phyloP scores from a whole-genome alignment of 2,329 filamentous ascomycete genomes.

The Fusarium sp. region DNA sequence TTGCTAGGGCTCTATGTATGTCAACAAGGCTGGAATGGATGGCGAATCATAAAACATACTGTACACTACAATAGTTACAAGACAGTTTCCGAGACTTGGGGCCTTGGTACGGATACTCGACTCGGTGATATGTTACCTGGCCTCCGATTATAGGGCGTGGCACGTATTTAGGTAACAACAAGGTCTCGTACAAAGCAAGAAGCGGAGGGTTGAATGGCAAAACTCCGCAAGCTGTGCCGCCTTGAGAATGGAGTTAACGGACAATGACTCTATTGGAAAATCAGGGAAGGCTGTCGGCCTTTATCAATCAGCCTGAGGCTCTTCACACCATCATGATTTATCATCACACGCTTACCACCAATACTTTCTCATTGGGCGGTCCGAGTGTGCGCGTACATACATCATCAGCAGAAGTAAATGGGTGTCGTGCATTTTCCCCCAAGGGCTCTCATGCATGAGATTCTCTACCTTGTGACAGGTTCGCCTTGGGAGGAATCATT shows the following conservation, averaged over 20 bases:
- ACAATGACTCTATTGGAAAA: background rate
- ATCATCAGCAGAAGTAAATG: slow-evolving; percentile 29
- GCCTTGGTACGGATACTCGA: background rate
- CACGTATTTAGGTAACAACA: slow-evolving; percentile 14
- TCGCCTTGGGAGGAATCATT: slow-evolving; percentile 11
- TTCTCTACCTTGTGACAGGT: slow-evolving; percentile 37
- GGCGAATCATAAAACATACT: slow-evolving; percentile 6
- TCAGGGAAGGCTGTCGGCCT: slow-evolving; percentile 18
- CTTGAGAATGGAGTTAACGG: slow-evolving; percentile 10
- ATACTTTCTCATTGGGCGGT: slow-evolving; percentile 18
- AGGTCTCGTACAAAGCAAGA: slow-evolving; percentile 1
- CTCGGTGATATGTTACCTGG: slow-evolving; percentile 5
- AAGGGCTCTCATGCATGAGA: slow-evolving; percentile 32
- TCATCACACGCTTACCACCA: slow-evolving; percentile 26
- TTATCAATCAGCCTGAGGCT: slow-evolving; percentile 35
- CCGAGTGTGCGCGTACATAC: slow-evolving; percentile 24
- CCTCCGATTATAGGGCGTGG: slow-evolving; percentile 16
- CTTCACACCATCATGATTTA: slow-evolving; percentile 30
- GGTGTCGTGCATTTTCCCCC: slow-evolving; percentile 35
- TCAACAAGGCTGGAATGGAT: slow-evolving; percentile 37
- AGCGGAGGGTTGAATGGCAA: slow-evolving; percentile 7
- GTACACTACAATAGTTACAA: slow-evolving; percentile 1
- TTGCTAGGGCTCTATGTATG: slow-evolving; percentile 26
- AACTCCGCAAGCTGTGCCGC: slow-evolving; percentile 26
- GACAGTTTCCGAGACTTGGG: slow-evolving; percentile 13